Conservation (phyloP, 306 rosid genomes). For the Pyrus communis region DNA sequence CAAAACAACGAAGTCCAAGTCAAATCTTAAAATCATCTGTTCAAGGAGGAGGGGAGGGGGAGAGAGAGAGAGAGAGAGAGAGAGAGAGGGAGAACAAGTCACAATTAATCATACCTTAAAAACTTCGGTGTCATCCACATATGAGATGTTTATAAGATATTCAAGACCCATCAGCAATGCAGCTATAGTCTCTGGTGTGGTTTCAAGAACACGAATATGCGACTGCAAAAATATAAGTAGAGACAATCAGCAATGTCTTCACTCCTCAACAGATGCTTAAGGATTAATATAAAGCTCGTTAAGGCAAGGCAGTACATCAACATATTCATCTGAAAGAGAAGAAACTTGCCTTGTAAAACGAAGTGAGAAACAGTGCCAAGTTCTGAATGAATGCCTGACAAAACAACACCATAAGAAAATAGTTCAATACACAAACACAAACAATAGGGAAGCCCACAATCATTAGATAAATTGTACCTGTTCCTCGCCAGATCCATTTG, state of each 20-base stretch:
- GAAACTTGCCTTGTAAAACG: conserved; percentile 66
- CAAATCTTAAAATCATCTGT: background rate
- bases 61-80: background rate
- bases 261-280: background rate
- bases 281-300: background rate
- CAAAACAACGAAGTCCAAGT: conserved; percentile 5
- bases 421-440: background rate
- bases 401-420: background rate
- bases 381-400: conserved; percentile 88
- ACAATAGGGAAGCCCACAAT: background rate
- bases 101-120: conserved; percentile 55
- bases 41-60: background rate
- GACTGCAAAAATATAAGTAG: conserved; percentile 35
- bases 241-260: background rate
- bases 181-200: conserved; percentile 65
- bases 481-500: conserved; percentile 75
- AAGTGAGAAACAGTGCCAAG: conserved; percentile 87
- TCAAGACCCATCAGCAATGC: conserved; percentile 83
- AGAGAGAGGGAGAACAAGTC: background rate
- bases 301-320: background rate
- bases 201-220: conserved; percentile 76
- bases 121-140: conserved; percentile 93
- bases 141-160: conserved; percentile 88
- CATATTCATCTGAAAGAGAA: background rate
- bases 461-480: conserved; percentile 43